Evolutionary conservation across 768 basidiomycete genomes (phyloP), one percentile per base, ranked within the genome.

Genomic region (Suillus lakei): DNA sequence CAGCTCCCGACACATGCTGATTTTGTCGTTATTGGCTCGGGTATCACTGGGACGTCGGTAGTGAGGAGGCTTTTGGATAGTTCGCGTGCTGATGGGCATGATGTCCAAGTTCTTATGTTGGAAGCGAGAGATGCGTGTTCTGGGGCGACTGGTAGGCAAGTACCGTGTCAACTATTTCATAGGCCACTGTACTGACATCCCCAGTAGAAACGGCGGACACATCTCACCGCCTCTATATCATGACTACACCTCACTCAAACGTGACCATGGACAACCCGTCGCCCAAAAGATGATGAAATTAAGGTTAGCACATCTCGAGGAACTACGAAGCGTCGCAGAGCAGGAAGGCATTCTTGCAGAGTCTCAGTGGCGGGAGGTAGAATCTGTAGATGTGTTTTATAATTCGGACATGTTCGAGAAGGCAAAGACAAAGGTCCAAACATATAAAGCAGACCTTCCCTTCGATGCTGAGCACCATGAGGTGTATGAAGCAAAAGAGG

Each of bases 101-200:
- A 67, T 8, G 65, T 85, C 16, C 76, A 79, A 43, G 74, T 96
- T 2, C 85, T 93, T 26, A 88, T 95, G 81, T 82, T 97, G 26
- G 95, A 97, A 69, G 95, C 94, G 4, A 78, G 95, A 62, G 91
- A 91, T 13, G 82, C 82, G 0, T 92, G 91, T 70, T 91, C 89
- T 0, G 91, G 91, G 1, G 91, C 91, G 8, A 91, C 91, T 0
- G 91, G 86, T 43, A 82, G 91, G 89, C 88, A 64, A n/a, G 80
- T 76, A 15, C n/a, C 26, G 1, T 7, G 12, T 58, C 26, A 10
- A 16, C 13, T 12, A 12, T 8, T 13, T 26, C 8, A 34, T 18
- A 13, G 30, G 8, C 9, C 44, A 39, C n/a, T 2, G 18, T 13
- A 26, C 30, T 39, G 38, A 53, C 32, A 34, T 28, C 32, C 16